Conservation (phyloP, 192 early-diverging fungal species). For the Allomyces macrogynus region DNA sequence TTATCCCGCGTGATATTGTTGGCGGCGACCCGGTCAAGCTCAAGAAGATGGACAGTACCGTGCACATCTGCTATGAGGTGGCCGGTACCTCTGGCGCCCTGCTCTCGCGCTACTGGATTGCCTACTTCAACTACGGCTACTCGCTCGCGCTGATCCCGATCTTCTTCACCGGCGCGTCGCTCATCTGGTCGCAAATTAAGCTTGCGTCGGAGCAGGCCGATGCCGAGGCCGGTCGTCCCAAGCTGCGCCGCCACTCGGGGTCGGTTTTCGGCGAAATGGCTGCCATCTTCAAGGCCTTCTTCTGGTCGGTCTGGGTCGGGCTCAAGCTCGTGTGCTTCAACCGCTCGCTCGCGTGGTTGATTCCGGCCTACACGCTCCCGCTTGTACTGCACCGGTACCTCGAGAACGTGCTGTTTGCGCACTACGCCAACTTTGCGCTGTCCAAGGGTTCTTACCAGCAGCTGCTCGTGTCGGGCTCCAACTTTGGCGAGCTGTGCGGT, state of each 20-base stretch:
- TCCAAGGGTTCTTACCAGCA: constrained; percentile 17
- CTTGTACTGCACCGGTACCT: constrained; percentile 36
- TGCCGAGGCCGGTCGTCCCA: no score
- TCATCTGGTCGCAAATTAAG: constrained; percentile 22
- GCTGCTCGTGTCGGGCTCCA: constrained; percentile 32
- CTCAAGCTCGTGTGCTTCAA: constrained; percentile 22
- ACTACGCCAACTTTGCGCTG: constrained; percentile 22
- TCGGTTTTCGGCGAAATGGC: constrained; percentile 10
- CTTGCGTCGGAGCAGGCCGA: not conserved
- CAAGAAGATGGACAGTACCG: constrained; percentile 32
- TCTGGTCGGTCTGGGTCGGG: constrained; percentile 19
- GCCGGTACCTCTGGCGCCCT: constrained; percentile 36
- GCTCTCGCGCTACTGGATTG: constrained; percentile 19
- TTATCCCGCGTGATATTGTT: constrained; percentile 35
- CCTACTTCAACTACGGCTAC: constrained; percentile 20
- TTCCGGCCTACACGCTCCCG: constrained; percentile 32
- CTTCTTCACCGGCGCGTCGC: constrained; percentile 20
- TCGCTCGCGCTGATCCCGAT: constrained; percentile 26
- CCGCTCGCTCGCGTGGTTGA: constrained; percentile 30
- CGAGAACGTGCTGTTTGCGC: constrained; percentile 23
- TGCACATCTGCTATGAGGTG: constrained; percentile 37
- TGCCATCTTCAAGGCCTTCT: constrained; percentile 19
- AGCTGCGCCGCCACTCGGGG: not conserved
- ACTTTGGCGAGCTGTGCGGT: constrained; percentile 36
- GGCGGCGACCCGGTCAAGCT: constrained; percentile 37